Evolutionary conservation across 2,329 filamentous ascomycete species (phyloP).

Genomic region (Trichocomaceae sp.): DNA sequence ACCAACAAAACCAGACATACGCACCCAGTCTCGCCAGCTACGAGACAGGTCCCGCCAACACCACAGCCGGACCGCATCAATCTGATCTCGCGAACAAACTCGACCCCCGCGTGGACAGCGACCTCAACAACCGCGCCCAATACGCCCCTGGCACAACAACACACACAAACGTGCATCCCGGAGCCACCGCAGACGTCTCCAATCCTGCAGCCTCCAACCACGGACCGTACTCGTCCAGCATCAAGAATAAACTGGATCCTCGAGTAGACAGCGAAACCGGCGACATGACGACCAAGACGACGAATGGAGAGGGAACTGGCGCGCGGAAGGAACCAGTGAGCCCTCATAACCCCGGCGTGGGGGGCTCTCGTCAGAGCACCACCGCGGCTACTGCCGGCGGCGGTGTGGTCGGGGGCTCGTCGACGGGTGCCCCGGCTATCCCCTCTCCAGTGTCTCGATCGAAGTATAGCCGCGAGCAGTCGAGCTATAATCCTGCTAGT

Average conservation of each 20-base stretch:
- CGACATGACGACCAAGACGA: conserved; percentile 17
- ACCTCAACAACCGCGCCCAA: conserved; percentile 21
- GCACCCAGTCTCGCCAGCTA: background rate
- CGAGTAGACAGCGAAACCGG: conserved; percentile 33
- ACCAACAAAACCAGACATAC: background rate
- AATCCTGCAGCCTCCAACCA: conserved; percentile 37
- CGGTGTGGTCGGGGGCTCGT: conserved; percentile 21
- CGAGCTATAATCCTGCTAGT: conserved; percentile 22
- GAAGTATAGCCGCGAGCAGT: conserved; percentile 7
- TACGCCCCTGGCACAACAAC: conserved; percentile 14
- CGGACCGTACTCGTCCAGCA: conserved; percentile 40
- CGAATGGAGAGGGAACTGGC: background rate
- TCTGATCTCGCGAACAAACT: conserved; percentile 27
- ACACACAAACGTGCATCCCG: conserved; percentile 9
- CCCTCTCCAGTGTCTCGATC: conserved; percentile 16
- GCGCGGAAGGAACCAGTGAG: background rate
- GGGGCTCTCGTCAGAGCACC: background rate
- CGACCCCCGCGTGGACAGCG: conserved; percentile 32
- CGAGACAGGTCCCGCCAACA: conserved; percentile 8
- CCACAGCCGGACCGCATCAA: conserved; percentile 2
- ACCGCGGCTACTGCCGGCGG: background rate
- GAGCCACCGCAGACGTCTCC: conserved; percentile 10
- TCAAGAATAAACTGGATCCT: conserved; percentile 47
- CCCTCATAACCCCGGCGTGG: too few relatives aligned
- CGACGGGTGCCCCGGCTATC: conserved; percentile 23